phyloP scores from a whole-genome alignment of 2,329 filamentous ascomycete species.

The Pseudogymnoascus sp. region DNA sequence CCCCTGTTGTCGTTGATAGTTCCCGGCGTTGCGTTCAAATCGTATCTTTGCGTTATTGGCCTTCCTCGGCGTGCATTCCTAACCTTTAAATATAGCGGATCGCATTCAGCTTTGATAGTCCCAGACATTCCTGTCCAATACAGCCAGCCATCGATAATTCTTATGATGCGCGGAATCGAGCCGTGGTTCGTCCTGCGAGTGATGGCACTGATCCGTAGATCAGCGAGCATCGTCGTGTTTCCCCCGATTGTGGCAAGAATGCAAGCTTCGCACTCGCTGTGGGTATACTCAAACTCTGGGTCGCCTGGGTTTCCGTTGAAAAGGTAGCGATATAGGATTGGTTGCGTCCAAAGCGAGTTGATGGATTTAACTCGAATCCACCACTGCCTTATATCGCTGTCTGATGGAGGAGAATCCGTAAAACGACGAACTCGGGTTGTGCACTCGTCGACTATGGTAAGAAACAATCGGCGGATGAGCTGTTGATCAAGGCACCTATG shows the following conservation, averaged over 20 bases:
- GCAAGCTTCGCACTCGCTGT: conserved; percentile 45
- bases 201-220: conserved; percentile 38
- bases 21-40: background rate
- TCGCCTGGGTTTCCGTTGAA: conserved; percentile 30
- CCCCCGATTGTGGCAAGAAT: conserved; percentile 44
- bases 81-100: background rate
- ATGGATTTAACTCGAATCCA: conserved; percentile 16
- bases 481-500: conserved; percentile 38
- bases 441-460: conserved; percentile 36
- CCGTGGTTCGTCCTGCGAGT: background rate
- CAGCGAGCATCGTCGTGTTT: conserved; percentile 34
- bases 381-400: background rate
- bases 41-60: background rate
- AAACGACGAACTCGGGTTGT: conserved; percentile 29
- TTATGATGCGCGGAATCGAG: background rate
- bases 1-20: background rate
- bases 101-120: background rate
- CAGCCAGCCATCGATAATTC: conserved; percentile 4
- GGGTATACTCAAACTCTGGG: conserved; percentile 23
- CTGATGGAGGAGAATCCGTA: conserved; percentile 5
- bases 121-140: background rate
- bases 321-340: conserved; percentile 29
- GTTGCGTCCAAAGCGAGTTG: conserved; percentile 31
- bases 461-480: conserved; percentile 39
- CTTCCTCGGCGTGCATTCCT: background rate